Conservation (phyloP, 306 rosid genomes). For the Herpetospermum pedunculosum region DNA sequence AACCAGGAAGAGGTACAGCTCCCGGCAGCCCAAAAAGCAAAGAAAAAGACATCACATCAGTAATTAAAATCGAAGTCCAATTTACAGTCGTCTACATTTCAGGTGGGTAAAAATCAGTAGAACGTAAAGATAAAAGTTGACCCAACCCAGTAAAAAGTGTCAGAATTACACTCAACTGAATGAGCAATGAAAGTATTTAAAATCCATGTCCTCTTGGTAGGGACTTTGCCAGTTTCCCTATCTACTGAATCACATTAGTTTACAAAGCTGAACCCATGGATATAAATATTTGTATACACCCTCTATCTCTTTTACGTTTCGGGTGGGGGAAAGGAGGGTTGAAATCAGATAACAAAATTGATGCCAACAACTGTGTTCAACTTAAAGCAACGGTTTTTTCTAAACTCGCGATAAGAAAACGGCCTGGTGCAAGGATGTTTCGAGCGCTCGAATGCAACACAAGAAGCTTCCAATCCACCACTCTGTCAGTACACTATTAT, state of each 20-base stretch:
- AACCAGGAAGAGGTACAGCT: neutral
- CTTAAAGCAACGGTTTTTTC: slow-evolving; percentile 23
- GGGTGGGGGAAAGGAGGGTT: slow-evolving; percentile 7
- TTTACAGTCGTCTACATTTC: neutral
- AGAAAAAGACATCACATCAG: neutral
- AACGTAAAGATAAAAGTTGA: neutral
- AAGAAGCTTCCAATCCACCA: slow-evolving; percentile 1
- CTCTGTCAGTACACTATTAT: slow-evolving; percentile 24
- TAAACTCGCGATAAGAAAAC: neutral
- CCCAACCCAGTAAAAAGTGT: neutral
- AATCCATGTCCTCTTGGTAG: neutral
- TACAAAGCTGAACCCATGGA: slow-evolving; percentile 3
- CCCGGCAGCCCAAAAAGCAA: neutral
- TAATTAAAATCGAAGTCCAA: neutral
- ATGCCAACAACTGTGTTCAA: slow-evolving; percentile 44
- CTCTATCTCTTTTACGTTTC: slow-evolving; percentile 4
- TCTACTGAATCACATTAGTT: slow-evolving; percentile 3
- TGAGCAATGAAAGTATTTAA: neutral
- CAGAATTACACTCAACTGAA: neutral
- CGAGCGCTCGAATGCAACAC: neutral
- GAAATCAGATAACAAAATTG: slow-evolving; percentile 27
- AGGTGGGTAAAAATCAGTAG: neutral
- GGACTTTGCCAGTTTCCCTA: neutral
- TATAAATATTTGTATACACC: slow-evolving; percentile 8
- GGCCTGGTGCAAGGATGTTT: neutral